Conservation (phyloP, 148 eudicot genomes). For the Cornus controversa region DNA sequence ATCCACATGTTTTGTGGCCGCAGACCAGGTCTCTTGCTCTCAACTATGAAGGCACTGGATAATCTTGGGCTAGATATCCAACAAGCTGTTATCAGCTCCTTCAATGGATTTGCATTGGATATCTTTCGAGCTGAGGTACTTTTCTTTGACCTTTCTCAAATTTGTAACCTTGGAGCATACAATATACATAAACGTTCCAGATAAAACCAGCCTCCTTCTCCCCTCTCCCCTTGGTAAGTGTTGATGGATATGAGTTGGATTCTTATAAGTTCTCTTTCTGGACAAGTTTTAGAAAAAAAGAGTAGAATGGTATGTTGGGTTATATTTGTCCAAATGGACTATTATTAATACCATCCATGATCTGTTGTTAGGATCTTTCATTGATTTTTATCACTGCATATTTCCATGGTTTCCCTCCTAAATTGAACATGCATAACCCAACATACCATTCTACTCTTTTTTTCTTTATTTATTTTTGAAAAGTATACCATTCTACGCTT, state of each 20-base stretch:
- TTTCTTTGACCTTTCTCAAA: neutral
- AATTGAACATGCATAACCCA: no score
- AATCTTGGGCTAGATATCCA: slow-evolving; percentile 78
- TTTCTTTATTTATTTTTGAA: no score
- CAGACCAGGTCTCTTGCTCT: slow-evolving; percentile 77
- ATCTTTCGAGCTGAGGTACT: slow-evolving; percentile 90
- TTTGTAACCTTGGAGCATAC: neutral
- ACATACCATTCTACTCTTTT: no score
- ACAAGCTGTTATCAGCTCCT: slow-evolving; percentile 94
- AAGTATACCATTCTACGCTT: no score
- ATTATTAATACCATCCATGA: no score
- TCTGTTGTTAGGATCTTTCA: neutral
- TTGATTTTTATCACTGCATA: neutral
- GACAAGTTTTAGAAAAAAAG: no score
- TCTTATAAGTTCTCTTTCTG: neutral
- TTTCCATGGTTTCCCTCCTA: no score
- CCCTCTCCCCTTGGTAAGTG: no score
- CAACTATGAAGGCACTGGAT: slow-evolving; percentile 78
- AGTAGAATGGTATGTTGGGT: no score
- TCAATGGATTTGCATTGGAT: slow-evolving; percentile 93
- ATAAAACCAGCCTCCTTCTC: no score
- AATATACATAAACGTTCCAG: no score
- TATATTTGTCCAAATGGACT: neutral
- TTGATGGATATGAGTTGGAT: neutral
- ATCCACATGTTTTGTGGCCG: slow-evolving; percentile 93